Evolutionary conservation across 768 basidiomycete genomes (phyloP), one percentile per base, ranked within the genome.

Genomic region (Termitomyces sp.): DNA sequence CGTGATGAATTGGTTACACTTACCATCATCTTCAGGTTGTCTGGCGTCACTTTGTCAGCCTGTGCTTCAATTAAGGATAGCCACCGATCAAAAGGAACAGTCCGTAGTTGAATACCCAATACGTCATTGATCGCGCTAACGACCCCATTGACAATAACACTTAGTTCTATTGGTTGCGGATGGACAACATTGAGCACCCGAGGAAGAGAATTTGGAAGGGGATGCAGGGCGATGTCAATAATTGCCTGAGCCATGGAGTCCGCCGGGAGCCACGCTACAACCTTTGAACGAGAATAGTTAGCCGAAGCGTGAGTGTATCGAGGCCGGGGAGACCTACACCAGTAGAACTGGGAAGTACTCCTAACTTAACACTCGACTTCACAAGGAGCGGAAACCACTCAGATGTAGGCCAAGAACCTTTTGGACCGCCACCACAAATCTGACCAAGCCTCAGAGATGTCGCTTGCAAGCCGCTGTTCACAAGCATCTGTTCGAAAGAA

Each of bases 361-460:
- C 42, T 14, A 43, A 45, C 17, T 29, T n/a, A 14, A 56, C 9
- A 40, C 55, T 56, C 14, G 55, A 56, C 17, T 45, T 40, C 17
- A 56, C 55, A 32, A 56, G 42, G 4, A 56, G 29, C 55, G 42
- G 55, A 42, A 56, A 56, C 53, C 53, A 55, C 15, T 48, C 40
- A 10, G 43, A 29, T 32, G 40, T 40, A 14, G 54, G 54, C 54
- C 54, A 56, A 1, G 54, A 43, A n/a, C 54, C 37, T 45, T 43
- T 56, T 20, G 56, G 56, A 4, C 31, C 14, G n/a, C 56, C 45
- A 20, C 56, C 56, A 31, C 34, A 57, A 38, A 57, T 57, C 11
- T 57, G 56, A 49, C 48, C 47, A 38, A 58, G 32, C 37, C 57
- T 58, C 5, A 58, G 31, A 11, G 57, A 32, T 36, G 36, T 49